Base-by-base conservation (phyloP, 1,284 basidiomycete species). In the Microbotryomycetes sp. region DNA sequence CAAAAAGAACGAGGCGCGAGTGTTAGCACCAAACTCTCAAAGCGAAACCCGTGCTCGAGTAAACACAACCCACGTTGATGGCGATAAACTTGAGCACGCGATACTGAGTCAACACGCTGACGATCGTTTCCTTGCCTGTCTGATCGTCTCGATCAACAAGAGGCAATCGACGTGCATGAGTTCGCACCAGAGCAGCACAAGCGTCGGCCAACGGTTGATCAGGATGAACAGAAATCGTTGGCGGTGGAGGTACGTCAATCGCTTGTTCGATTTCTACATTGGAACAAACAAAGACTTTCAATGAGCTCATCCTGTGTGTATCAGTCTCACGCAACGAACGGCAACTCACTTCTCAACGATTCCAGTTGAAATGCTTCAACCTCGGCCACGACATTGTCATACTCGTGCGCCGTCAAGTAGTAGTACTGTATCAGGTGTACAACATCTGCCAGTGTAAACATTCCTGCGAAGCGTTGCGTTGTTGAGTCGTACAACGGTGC, bases 401-500 rank as follows among this genome's bases (percentile, higher is more conserved):
- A 97, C 36, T 84, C 84, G 9, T 88, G 84, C 19, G 87, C 87
- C 4, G 78, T 80, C 59, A 86, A 83, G 75, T 94, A 94, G 77
- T 96, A 97, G 78, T 92, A 94, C 74, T 97, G 92, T 65, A 97
- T 97, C 64, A 97, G 84, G 75, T 96, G 92, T 65, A 96, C 94
- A 74, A 96, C 90, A 75, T 96, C 92, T 62, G 91, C 84, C 15
- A 96, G 89, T 7, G 92, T 97, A 72, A 96, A 87, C 92, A 97
- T 96, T 65, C 92, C 92, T 3, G 89, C 89, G 72, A 97, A 97
- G 56, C 81, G 83, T 2, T 89, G 92, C 64, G 83, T 85, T 64
- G 90, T 86, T 74, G 90, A 92, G 79, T 94, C 92, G 89, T 94
- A 99, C n/a, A 98, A 80, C 3, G 96, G 94, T 3, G 96, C 96